phyloP scores from a whole-genome alignment of 495 filamentous ascomycete species.

The Hamigera avellanea region DNA sequence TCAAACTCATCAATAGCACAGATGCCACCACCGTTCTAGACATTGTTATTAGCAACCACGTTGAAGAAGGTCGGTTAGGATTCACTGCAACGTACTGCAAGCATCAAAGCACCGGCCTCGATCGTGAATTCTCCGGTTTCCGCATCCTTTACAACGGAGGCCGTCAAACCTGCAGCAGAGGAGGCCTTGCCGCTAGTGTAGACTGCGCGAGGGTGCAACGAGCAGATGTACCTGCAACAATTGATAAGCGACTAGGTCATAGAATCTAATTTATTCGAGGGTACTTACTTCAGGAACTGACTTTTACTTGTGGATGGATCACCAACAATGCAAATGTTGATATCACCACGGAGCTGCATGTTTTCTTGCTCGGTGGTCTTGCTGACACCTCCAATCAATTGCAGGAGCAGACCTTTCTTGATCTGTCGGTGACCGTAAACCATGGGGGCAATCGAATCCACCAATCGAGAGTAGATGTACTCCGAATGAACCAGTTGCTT shows the following conservation, averaged over 20 bases:
- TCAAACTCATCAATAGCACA: conserved; percentile 99
- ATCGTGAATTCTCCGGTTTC: conserved; percentile 99
- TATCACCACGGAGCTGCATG: conserved; percentile 87
- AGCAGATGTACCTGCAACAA: conserved; percentile 64
- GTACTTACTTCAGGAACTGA: conserved; percentile 77
- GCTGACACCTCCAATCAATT: conserved; percentile 83
- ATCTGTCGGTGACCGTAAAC: conserved; percentile 96
- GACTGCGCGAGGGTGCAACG: conserved; percentile 87
- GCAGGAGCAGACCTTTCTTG: conserved; percentile 91
- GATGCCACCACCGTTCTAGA: conserved; percentile 54
- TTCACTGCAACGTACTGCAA: conserved; percentile 71
- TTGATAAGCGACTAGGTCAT: conserved; percentile 2
- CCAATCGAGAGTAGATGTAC: conserved; percentile 86
- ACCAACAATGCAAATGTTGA: conserved; percentile 98
- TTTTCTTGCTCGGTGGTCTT: conserved; percentile 78
- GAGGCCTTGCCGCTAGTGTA: conserved; percentile 98
- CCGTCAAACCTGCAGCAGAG: conserved; percentile 93
- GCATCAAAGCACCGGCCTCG: conserved; percentile 95
- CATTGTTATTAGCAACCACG: conserved; percentile 4
- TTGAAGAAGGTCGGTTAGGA: too few relatives aligned
- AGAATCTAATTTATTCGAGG: background rate
- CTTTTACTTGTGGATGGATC: conserved; percentile 98
- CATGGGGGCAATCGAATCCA: conserved; percentile 92
- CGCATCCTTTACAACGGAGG: conserved; percentile 93
- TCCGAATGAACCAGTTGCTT: conserved; percentile 88